Evolutionary conservation across 352 stramenopile species (phyloP).

Genomic region (Phytophthora sansomeana): DNA sequence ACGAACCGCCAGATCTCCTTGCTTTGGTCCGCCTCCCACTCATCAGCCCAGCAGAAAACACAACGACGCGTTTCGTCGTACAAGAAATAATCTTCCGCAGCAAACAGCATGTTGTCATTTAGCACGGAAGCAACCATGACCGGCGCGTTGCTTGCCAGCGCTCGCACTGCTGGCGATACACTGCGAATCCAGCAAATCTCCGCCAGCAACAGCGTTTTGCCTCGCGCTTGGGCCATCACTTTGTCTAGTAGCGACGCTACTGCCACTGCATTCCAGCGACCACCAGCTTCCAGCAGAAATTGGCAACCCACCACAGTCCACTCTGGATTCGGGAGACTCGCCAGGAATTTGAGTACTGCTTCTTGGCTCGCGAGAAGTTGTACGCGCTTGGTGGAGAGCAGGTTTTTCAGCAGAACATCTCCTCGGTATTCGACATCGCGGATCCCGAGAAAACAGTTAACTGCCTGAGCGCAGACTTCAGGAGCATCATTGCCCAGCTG

Average conservation of each 20-base stretch:
- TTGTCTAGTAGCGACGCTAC: conserved; percentile 31
- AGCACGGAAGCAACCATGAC: conserved; percentile 32
- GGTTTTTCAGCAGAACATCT: conserved; percentile 29
- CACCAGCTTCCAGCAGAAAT: conserved; percentile 27
- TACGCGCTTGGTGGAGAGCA: conserved; percentile 29
- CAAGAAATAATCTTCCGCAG: conserved; percentile 27
- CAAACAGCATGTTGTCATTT: conserved; percentile 38
- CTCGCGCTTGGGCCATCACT: conserved; percentile 31
- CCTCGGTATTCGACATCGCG: conserved; percentile 35
- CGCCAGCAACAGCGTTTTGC: conserved; percentile 23
- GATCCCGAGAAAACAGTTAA: conserved; percentile 27
- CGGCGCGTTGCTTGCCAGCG: conserved; percentile 42
- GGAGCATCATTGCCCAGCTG: conserved; percentile 19
- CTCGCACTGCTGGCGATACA: conserved; percentile 41
- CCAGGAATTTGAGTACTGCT: conserved; percentile 18
- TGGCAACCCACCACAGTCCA: conserved; percentile 29
- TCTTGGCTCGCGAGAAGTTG: conserved; percentile 25
- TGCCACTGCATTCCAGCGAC: conserved; percentile 27
- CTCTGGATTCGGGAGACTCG: conserved; percentile 25
- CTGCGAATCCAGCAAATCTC: conserved; percentile 34
- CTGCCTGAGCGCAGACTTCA: conserved; percentile 20
- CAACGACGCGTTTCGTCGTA: conserved; percentile 48
- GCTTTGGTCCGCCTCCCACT: conserved; percentile 41
- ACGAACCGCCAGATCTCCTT: conserved; percentile 49
- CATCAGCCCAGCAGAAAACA: conserved; percentile 48